These are phyloP conservation scores for Acer campestre DNA, from an alignment of 345 rosid species.

Conservation along the genomic window DNA sequence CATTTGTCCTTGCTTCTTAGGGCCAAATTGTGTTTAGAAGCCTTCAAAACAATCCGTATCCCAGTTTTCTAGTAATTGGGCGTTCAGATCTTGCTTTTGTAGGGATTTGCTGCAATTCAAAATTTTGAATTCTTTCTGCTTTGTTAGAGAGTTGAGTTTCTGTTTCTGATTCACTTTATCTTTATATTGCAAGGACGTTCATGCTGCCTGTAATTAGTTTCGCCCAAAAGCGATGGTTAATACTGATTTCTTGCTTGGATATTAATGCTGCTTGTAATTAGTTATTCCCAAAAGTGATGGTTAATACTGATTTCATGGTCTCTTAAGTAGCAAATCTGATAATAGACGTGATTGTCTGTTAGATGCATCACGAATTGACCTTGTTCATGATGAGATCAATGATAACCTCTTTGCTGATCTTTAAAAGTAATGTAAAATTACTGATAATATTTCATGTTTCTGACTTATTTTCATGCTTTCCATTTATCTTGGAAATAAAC, in stretches of 20 bases:
- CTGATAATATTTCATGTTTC: not conserved
- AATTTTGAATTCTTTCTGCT: not conserved
- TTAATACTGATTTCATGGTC: not conserved
- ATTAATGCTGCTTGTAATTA: not conserved
- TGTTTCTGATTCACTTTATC: not conserved
- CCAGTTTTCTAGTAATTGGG: not conserved
- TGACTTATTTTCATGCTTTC: not conserved
- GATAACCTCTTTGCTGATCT: not conserved
- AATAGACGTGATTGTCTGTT: not conserved
- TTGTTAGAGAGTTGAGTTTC: not conserved
- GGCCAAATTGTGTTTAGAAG: not conserved
- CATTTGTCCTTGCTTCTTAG: not conserved
- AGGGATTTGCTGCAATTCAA: not conserved
- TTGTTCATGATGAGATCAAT: not conserved
- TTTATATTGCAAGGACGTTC: not conserved
- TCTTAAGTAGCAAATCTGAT: conserved; percentile 4
- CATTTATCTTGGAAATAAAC: not conserved
- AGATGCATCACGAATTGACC: not conserved
- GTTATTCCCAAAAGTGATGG: not conserved
- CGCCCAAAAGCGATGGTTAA: not conserved
- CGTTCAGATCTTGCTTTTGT: not conserved
- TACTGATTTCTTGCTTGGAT: not conserved
- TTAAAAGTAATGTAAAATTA: not conserved
- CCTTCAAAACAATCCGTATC: not conserved
- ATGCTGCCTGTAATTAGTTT: not conserved